phyloP scores from a whole-genome alignment of 164 flowering plant genomes.

The Nelumbo lutea region DNA sequence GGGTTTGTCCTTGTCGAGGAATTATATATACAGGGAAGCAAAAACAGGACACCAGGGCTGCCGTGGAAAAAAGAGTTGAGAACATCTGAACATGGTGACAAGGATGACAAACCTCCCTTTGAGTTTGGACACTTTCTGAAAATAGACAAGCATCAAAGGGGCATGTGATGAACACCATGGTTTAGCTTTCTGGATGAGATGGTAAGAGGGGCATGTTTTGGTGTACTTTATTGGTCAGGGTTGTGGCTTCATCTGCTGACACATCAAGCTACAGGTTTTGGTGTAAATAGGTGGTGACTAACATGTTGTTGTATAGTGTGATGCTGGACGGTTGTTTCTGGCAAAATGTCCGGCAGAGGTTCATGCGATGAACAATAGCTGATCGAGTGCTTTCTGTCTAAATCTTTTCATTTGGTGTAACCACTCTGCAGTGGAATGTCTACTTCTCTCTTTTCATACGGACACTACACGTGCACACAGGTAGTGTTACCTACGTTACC shows the following conservation, averaged over 20 bases:
- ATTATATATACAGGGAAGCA: background rate
- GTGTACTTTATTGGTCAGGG: background rate
- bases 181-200: background rate
- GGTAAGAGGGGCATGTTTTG: conserved; percentile 6
- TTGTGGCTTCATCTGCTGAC: conserved; percentile 4
- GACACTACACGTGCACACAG: too few relatives aligned
- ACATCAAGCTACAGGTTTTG: background rate
- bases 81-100: background rate
- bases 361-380: background rate
- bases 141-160: background rate
- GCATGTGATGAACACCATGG: background rate
- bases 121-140: background rate
- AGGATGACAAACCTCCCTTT: background rate
- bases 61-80: conserved; percentile 15
- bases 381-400: conserved; percentile 10
- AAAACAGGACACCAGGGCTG: conserved; percentile 19
- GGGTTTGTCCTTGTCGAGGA: conserved; percentile 8
- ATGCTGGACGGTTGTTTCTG: conserved; percentile 9
- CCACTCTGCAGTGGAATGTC: too few relatives aligned
- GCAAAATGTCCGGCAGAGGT: conserved; percentile 7
- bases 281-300: conserved; percentile 37
- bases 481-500: too few relatives aligned
- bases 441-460: too few relatives aligned
- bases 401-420: conserved; percentile 4
- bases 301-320: conserved; percentile 40